Evolutionary conservation across 2,329 filamentous ascomycete species (phyloP).

Genomic region (Pseudophaeomoniella oleicola): DNA sequence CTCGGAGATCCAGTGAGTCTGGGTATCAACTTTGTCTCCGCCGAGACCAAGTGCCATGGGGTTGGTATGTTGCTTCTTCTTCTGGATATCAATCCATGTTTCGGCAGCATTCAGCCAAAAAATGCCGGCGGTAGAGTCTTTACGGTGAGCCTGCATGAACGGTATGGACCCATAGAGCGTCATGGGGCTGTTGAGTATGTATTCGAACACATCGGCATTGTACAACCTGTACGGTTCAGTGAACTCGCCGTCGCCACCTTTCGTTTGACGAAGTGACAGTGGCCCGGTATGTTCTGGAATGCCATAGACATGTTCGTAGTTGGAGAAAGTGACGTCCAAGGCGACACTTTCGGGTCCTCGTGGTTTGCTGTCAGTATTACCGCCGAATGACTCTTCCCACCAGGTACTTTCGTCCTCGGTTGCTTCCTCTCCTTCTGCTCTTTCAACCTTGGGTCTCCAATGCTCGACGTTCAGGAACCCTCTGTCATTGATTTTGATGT

Average conservation of each 20-base stretch:
- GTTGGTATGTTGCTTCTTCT: conserved; percentile 58
- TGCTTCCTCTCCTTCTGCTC: conserved; percentile 34
- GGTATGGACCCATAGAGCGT: conserved; percentile 95
- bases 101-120: conserved; percentile 97
- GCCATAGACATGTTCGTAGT: conserved; percentile 84
- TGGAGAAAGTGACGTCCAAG: conserved; percentile 81
- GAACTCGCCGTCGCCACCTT: conserved; percentile 71
- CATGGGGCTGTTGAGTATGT: conserved; percentile 94
- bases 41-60: conserved; percentile 59
- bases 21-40: conserved; percentile 53
- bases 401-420: conserved; percentile 65
- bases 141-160: conserved; percentile 93
- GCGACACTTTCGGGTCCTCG: conserved; percentile 83
- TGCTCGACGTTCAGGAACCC: conserved; percentile 88
- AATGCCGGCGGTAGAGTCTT: conserved; percentile 82
- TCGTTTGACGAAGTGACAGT: conserved; percentile 76
- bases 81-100: conserved; percentile 92
- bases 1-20: conserved; percentile 96
- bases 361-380: conserved; percentile 92
- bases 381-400: conserved; percentile 96
- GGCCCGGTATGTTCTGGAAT: conserved; percentile 87
- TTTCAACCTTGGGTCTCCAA: conserved; percentile 77
- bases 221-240: conserved; percentile 85
- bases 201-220: conserved; percentile 96
- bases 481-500: conserved; percentile 81